Base-by-base conservation (phyloP, 2,329 filamentous ascomycete genomes). In the Aspergillus amoenus region DNA sequence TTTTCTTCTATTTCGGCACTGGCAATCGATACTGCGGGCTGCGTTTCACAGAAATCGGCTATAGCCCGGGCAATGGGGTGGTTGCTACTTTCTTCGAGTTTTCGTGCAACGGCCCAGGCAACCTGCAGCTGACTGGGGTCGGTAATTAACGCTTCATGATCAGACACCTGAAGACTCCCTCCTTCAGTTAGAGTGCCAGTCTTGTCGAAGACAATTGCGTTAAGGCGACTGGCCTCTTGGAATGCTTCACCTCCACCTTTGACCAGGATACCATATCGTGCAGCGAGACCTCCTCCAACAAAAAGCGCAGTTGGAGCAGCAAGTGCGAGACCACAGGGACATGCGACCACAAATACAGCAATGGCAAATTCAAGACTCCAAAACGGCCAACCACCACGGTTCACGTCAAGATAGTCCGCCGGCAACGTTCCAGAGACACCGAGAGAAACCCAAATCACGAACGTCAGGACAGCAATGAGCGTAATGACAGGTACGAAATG, bases 231-330 rank as follows among this genome's bases (percentile, higher is more conserved):
- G 4, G 90, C 90, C 75, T 91, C 91, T 71, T 93, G 89, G 69
- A 94, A 93, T 0, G 90, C 91, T 69, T 93, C 89, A 34, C 91
- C 91, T 21, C 91, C 91, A 21, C 91, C 90, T 73, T 92, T 91
- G 64, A 89, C 90, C 1, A 95, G 79, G 54, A 95, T 91, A 1
- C 91, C 91, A 66, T 90, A 77, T 69, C 88, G 87, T 6, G 91
- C 91, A 2, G 91, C 91, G 17, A 94, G 77, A 1, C 90, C 90
- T 37, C 89, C 87, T 3, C 90, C 91, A 9, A 94, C 90, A 62
- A 93, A 93, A 34, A 95, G 74, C n/a, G 91, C 91, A 0, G 91
- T 95, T 1, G 91, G 91, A 0, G 90, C 90, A n/a, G 91, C 91
- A 7, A 95, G 84, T 1, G 88, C 91, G 13, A 95, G 81, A 2